Conservation (phyloP, 139 green algal genomes). For the Chlorella vulgaris region DNA sequence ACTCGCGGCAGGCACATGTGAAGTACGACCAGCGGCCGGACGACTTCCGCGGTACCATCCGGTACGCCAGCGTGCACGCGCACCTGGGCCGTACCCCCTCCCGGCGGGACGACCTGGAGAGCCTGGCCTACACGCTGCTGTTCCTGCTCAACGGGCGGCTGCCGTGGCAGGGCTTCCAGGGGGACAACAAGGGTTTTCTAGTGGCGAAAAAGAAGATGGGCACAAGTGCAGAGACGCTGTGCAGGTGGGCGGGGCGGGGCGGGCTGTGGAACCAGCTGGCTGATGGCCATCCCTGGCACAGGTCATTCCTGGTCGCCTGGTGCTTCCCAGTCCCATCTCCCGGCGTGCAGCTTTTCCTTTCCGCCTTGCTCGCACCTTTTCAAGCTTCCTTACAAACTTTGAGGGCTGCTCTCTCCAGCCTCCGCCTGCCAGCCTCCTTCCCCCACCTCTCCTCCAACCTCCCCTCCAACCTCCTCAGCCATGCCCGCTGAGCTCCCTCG, state of each 20-base stretch:
- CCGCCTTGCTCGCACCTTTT: no score
- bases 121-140: slow-evolving; percentile 96
- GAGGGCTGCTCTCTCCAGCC: no score
- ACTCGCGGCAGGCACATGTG: slow-evolving; percentile 80
- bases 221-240: slow-evolving; percentile 88
- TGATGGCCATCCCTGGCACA: no score
- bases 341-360: no score
- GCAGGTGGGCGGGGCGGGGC: slow-evolving; percentile 35
- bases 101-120: slow-evolving; percentile 95
- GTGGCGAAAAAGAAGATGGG: slow-evolving; percentile 99
- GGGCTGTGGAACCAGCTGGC: background rate
- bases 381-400: no score
- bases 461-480: no score
- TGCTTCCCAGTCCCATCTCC: no score
- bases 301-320: no score
- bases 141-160: slow-evolving; percentile 94
- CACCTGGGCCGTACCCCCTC: slow-evolving; percentile 92
- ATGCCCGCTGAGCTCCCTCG: background rate
- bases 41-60: slow-evolving; percentile 95
- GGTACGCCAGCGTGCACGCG: slow-evolving; percentile 96
- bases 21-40: slow-evolving; percentile 97
- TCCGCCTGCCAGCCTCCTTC: no score
- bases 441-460: no score
- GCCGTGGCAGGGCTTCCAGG: slow-evolving; percentile 91
- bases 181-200: slow-evolving; percentile 85